Evolutionary conservation across 2,329 filamentous ascomycete species (phyloP).

Genomic region (Fusarium equiseti): DNA sequence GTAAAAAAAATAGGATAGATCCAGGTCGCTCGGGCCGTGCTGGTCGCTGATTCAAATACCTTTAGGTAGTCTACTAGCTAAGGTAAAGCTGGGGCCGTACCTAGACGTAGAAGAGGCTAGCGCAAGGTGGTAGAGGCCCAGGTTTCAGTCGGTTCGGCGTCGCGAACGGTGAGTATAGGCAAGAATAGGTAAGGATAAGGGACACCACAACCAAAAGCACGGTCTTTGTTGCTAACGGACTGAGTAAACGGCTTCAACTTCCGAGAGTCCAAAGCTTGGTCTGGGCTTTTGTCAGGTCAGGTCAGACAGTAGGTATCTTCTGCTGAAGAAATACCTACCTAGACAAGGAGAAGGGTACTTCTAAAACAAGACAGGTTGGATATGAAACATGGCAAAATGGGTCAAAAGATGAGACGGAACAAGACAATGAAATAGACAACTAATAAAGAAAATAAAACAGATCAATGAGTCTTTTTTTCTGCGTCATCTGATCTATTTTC

Average conservation of each 20-base stretch:
- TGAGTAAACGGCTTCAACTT: conserved; percentile 1
- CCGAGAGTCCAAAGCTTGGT: conserved; percentile 1
- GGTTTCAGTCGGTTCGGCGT: conserved; percentile 48
- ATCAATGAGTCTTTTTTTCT: conserved; percentile 4
- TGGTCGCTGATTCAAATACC: conserved; percentile 41
- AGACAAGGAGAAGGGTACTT: conserved; percentile 7
- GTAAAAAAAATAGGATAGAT: background rate
- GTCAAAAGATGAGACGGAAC: conserved; percentile 19
- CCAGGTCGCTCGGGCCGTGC: conserved; percentile 41
- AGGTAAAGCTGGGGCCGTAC: conserved; percentile 23
- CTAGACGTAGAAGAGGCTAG: conserved; percentile 25
- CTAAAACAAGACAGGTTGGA: conserved; percentile 35
- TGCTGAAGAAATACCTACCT: background rate
- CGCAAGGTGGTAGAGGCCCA: conserved; percentile 43
- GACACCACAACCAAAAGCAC: conserved; percentile 22
- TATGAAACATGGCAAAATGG: conserved; percentile 26
- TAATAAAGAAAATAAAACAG: background rate
- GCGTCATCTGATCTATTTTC: conserved; percentile 37
- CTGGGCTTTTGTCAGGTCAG: background rate
- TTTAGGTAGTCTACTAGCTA: background rate
- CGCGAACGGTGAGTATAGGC: conserved; percentile 46
- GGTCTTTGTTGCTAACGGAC: conserved; percentile 12
- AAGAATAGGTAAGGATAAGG: conserved; percentile 33
- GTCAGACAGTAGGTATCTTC: background rate
- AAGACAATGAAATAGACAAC: background rate